Evolutionary conservation across 2,329 filamentous ascomycete species (phyloP).

Genomic region (Cytospora leucostoma): DNA sequence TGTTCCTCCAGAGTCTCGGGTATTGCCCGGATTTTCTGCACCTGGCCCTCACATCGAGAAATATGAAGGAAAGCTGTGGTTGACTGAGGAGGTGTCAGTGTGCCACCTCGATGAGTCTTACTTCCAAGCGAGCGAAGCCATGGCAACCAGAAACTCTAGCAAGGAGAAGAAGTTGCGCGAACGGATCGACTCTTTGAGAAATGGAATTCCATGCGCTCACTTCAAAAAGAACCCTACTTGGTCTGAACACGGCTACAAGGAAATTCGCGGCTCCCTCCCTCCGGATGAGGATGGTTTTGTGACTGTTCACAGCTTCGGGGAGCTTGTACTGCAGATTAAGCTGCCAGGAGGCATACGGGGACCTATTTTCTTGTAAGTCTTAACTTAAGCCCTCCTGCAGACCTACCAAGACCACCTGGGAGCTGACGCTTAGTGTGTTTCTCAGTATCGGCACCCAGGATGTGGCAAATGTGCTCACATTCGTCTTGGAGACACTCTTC

Average conservation of each 20-base stretch:
- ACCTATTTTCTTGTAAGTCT: not conserved
- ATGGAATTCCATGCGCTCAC: not conserved
- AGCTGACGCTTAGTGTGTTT: not conserved
- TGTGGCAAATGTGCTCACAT: not conserved
- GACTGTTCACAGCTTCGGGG: not conserved
- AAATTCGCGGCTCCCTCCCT: not conserved
- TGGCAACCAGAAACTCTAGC: not conserved
- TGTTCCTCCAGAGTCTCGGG: not conserved
- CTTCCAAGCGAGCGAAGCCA: not conserved
- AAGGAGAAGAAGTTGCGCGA: not conserved
- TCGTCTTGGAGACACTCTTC: not conserved
- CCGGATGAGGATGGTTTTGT: not conserved
- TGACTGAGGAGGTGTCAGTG: not conserved
- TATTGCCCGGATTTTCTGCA: not conserved
- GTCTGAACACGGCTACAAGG: not conserved
- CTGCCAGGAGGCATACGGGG: not conserved
- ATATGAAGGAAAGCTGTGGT: not conserved
- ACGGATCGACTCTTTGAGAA: not conserved
- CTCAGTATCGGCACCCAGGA: not conserved
- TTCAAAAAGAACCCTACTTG: too few species aligned
- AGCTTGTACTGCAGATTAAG: not conserved
- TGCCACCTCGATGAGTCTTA: not conserved
- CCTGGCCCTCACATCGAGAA: not conserved
- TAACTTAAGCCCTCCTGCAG: not conserved
- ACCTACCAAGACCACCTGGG: too few species aligned